Evolutionary conservation across 1,284 basidiomycete genomes (phyloP), one percentile per base, ranked within the genome.

Genomic region (Pseudozyma pruni): DNA sequence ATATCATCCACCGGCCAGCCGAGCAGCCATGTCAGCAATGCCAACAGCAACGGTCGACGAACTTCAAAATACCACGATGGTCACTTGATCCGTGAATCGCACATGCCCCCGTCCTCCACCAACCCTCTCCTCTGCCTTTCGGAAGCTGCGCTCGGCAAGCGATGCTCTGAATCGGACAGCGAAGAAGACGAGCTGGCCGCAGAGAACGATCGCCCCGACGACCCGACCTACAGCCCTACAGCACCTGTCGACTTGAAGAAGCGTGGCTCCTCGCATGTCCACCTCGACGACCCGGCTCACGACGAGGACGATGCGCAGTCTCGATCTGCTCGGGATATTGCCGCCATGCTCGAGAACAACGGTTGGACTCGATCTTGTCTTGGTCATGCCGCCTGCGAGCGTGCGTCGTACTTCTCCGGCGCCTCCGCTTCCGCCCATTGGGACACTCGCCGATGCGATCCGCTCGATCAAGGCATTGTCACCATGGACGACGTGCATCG

Each of bases 11-110:
- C 48, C 20, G 52, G 48, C 17, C 53, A 43, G 3, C 27, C 33
- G 37, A 45, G 41, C 50, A 54, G 52, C n/a, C 48, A 56, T 38
- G 38, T 34, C 48, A 54, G 46, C 42, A 42, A 25, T 22, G 27
- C 48, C 22, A 70, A 56, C 48, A 55, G 44, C 23, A 70, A 60
- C 45, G 44, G 27, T 17, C 51, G 60, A 19, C 67, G 67, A 27
- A 70, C 67, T 0, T 70, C 67, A 42, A 70, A 63, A 37, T 70
- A 70, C 33, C 67, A 70, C 33, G 67, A 70, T 35, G 67, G 67
- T 20, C 67, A 63, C 29, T 39, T 70, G 38, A 70, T 70, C 32
- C 67, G 67, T 11, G 67, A 70, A 46, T 59, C 67, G 1, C 54
- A 42, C 25, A 70, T 70, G 67, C 67, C 67, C 11, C 67, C 67